Evolutionary conservation across 2,329 filamentous ascomycete species (phyloP).

Genomic region (Erysiphe pulchra): DNA sequence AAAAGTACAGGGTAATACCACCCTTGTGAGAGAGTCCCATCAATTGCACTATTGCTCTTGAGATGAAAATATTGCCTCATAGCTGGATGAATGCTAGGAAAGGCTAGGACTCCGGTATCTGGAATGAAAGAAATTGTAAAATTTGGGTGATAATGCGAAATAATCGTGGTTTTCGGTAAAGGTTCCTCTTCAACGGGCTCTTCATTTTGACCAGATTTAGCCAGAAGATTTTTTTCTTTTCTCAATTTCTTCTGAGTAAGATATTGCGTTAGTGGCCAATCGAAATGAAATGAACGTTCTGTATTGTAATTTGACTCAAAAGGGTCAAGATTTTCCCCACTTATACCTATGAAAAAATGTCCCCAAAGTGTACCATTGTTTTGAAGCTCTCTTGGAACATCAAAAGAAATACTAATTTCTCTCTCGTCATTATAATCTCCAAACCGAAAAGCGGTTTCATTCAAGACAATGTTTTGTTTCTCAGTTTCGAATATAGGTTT

Average conservation of each 20-base stretch:
- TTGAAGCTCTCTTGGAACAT: slow-evolving; percentile 56
- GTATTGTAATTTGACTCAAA: slow-evolving; percentile 44
- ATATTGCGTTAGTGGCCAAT: slow-evolving; percentile 68
- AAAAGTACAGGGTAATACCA: slow-evolving; percentile 90
- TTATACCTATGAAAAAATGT: slow-evolving; percentile 69
- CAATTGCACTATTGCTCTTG: slow-evolving; percentile 57
- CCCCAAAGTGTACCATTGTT: slow-evolving; percentile 85
- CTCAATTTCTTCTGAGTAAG: slow-evolving; percentile 69
- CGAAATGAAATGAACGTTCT: slow-evolving; percentile 56
- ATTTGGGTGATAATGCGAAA: slow-evolving; percentile 86
- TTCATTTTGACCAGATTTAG: slow-evolving; percentile 23
- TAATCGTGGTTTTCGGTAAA: slow-evolving; percentile 39
- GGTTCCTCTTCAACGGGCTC: slow-evolving; percentile 17
- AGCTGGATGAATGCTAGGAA: slow-evolving; percentile 41
- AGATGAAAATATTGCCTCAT: slow-evolving; percentile 54
- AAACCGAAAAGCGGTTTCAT: slow-evolving; percentile 57
- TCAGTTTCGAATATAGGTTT: slow-evolving; percentile 39
- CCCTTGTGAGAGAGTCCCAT: slow-evolving; percentile 60
- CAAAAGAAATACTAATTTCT: slow-evolving; percentile 49
- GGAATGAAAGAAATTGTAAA: slow-evolving; percentile 73
- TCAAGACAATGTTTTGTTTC: slow-evolving; percentile 43
- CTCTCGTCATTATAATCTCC: slow-evolving; percentile 60
- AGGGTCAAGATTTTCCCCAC: slow-evolving; percentile 55
- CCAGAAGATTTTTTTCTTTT: slow-evolving; percentile 69
- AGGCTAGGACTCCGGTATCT: slow-evolving; percentile 45